Conservation (phyloP, 2,329 filamentous ascomycete genomes). For the Chaetomiaceae sp. region DNA sequence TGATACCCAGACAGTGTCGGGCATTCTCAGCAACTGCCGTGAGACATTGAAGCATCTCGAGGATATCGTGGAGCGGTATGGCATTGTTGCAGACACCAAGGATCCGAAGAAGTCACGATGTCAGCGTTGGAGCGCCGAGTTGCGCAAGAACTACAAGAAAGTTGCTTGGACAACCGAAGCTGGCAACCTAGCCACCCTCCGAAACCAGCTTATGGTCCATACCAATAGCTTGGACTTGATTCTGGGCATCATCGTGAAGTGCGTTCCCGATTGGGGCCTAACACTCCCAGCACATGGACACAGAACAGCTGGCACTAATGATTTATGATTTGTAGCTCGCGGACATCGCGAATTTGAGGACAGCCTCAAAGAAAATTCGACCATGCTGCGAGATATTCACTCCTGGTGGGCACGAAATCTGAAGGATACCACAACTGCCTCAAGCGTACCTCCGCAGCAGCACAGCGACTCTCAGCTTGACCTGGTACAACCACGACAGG, state of each 20-base stretch:
- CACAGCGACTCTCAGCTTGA: too few species aligned
- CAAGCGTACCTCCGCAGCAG: background rate
- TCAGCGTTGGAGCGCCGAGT: conserved; percentile 20
- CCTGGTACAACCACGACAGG: too few species aligned
- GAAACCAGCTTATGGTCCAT: conserved; percentile 23
- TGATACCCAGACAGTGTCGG: background rate
- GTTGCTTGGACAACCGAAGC: conserved; percentile 28
- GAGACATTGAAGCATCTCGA: conserved; percentile 15
- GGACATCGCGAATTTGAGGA: conserved; percentile 13
- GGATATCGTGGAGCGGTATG: conserved; percentile 12
- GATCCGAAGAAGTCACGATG: conserved; percentile 4
- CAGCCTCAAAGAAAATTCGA: conserved; percentile 2
- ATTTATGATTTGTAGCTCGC: too few species aligned
- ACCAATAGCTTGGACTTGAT: conserved; percentile 25
- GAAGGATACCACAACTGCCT: background rate
- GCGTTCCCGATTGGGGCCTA: too few species aligned
- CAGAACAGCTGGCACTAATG: too few species aligned
- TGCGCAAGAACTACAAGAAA: conserved; percentile 27
- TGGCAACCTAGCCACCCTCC: conserved; percentile 23
- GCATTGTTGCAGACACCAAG: background rate
- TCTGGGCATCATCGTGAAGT: conserved; percentile 20
- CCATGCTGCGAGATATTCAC: conserved; percentile 12
- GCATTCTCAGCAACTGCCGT: conserved; percentile 9
- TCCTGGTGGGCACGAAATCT: conserved; percentile 15
- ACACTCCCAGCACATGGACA: too few species aligned